Evolutionary conservation across 2,329 filamentous ascomycete species (phyloP).

Genomic region (Pseudocercospora musae): DNA sequence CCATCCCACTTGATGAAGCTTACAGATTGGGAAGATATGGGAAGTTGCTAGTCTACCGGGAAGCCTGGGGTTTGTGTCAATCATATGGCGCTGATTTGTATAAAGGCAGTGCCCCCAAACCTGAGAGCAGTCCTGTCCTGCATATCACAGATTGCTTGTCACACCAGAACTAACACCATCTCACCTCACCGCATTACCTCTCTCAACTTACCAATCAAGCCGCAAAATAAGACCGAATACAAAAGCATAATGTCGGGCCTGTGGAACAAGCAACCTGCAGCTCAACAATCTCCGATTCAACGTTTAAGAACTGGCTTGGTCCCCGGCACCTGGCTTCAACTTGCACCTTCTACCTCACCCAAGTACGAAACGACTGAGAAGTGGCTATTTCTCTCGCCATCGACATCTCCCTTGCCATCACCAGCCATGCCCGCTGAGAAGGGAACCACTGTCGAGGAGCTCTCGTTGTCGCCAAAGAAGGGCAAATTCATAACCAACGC

Average conservation of each 20-base stretch:
- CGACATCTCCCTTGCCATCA: conserved; percentile 3
- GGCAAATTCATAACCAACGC: conserved; percentile 13
- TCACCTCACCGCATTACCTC: not conserved
- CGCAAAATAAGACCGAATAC: not conserved
- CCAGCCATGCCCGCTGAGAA: conserved; percentile 4
- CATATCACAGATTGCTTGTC: not conserved
- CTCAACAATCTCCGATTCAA: conserved; percentile 10
- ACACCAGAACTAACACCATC: not conserved
- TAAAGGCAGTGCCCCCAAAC: conserved; percentile 1
- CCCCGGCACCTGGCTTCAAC: conserved; percentile 21
- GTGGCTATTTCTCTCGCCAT: conserved; percentile 5
- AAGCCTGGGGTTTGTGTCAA: not conserved
- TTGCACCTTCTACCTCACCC: conserved; percentile 12
- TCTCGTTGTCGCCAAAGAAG: conserved; percentile 2
- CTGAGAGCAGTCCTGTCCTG: not conserved
- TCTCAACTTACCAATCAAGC: not conserved
- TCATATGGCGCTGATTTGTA: conserved; percentile 1
- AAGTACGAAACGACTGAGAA: conserved; percentile 6
- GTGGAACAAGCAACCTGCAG: conserved; percentile 12
- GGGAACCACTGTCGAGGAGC: not conserved
- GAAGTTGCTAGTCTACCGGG: not conserved
- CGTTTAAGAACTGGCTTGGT: conserved; percentile 12
- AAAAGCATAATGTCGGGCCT: conserved; percentile 18
- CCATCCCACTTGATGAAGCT: conserved; percentile 7
- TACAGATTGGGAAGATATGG: not conserved